Evolutionary conservation across 2,329 filamentous ascomycete species (phyloP).

Genomic region (Biscogniauxia sp.): DNA sequence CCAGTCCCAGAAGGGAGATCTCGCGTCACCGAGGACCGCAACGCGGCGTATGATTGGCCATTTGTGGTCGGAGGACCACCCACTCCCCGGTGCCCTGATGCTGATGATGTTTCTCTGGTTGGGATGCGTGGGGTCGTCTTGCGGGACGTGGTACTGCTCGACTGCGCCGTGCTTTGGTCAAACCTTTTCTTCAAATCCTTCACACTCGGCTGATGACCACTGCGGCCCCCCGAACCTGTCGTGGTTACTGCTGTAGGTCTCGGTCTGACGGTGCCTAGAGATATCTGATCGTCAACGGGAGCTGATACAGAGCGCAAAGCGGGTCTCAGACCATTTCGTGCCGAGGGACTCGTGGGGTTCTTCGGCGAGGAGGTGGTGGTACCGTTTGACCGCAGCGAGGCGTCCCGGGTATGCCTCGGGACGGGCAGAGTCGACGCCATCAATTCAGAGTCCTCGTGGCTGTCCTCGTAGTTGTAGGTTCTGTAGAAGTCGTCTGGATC

Average conservation of each 20-base stretch:
- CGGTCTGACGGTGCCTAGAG: constrained; percentile 30
- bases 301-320: constrained; percentile 54
- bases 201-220: constrained; percentile 61
- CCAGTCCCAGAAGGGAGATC: constrained; percentile 29
- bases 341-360: constrained; percentile 41
- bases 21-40: constrained; percentile 38
- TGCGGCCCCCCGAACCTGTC: constrained; percentile 26
- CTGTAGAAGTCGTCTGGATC: constrained; percentile 58
- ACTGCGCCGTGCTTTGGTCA: constrained; percentile 55
- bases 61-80: constrained; percentile 25
- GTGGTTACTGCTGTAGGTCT: constrained; percentile 31
- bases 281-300: constrained; percentile 47
- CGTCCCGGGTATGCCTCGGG: constrained; percentile 41
- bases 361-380: constrained; percentile 44
- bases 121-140: constrained; percentile 35
- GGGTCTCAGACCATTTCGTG: constrained; percentile 41
- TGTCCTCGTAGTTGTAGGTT: constrained; percentile 42
- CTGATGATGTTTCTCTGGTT: constrained; percentile 36
- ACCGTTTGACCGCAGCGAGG: constrained; percentile 47
- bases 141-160: constrained; percentile 34
- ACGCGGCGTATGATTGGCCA: constrained; percentile 40
- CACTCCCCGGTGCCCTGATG: constrained; percentile 32
- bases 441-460: constrained; percentile 36
- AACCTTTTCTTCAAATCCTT: constrained; percentile 79
- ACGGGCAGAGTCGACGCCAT: constrained; percentile 41